Conservation (phyloP, 805 yeast genomes). For the Candida schatavii region DNA sequence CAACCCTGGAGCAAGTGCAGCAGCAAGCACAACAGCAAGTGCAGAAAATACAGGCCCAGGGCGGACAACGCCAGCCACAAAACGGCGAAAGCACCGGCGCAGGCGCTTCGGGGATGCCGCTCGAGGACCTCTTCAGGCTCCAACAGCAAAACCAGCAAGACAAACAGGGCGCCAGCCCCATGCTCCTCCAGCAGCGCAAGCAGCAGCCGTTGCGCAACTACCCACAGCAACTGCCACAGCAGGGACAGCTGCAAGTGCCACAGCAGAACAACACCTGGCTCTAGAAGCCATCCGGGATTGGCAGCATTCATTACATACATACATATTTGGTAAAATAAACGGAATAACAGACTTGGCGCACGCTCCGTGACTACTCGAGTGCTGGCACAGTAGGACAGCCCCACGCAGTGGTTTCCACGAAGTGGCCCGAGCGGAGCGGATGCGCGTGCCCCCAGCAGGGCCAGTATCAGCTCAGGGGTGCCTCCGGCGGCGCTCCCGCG, state of each 20-base stretch:
- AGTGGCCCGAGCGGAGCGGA: no score
- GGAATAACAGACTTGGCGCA: no score
- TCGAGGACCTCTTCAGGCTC: neutral
- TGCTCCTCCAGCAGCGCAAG: constrained; percentile 5
- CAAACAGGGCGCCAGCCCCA: constrained; percentile 4
- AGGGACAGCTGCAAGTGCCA: constrained; percentile 10
- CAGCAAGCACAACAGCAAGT: neutral
- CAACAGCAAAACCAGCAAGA: neutral
- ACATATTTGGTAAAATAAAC: neutral
- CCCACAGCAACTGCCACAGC: constrained; percentile 7
- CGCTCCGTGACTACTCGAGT: no score
- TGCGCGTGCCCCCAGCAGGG: no score
- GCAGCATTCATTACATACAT: neutral
- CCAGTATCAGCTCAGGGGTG: no score
- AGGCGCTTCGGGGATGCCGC: constrained; percentile 1
- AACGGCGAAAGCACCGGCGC: neutral
- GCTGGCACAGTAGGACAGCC: no score
- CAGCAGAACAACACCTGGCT: constrained; percentile 11
- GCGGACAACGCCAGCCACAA: neutral
- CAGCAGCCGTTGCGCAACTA: constrained; percentile 1
- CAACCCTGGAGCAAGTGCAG: neutral
- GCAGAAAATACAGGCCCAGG: neutral
- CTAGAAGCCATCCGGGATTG: neutral
- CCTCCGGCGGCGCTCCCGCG: no score
- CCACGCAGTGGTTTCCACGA: no score